Base-by-base conservation (phyloP, 2,329 filamentous ascomycete species). In the Talaromyces sp. region DNA sequence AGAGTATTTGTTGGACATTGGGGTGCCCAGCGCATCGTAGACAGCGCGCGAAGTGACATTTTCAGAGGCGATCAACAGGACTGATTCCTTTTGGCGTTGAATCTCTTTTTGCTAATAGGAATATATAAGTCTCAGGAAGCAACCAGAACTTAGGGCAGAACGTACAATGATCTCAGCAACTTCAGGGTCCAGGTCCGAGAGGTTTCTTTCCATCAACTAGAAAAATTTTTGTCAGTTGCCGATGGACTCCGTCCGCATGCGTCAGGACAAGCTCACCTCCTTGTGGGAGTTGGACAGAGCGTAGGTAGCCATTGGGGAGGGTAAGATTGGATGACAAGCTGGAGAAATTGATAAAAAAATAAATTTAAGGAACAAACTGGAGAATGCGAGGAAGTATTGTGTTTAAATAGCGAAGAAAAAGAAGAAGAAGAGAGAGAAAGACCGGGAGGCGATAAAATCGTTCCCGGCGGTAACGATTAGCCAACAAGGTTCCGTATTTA, bases 1-100 rank as follows among this genome's bases (percentile, higher is more conserved):
- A 18, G 92, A 97, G 87, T 99, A 99, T 84, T 99, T 99, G 87
- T 99, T 96, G 80, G 91, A 92, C 90, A 95, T 96, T 78, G 90
- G 89, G 63, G 89, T 93, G 73, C 95, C 95, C 68, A 99, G 88
- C 64, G 95, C 95, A 82, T 99, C 93, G 82, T 96, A 96, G 73
- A 99, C 95, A 72, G 95, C 93, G 71, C 93, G 92, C 66, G 95
- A 99, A 63, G 95, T 99, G 81, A 99, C 93, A 85, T 99, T 99
- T 84, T 99, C 95, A 61, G 95, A 98, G 74, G 95, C 94, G 73
- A 99, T 99, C 76, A 99, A 89, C 75, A 98, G 91, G 80, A 99
- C 96, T 72, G 93, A 98, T 85, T 99, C 93, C 79, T 92, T 89
- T 84, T 99, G 95, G 76, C 95, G 92, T 86, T 96, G 88, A 74